These are phyloP conservation scores for Trichoderma reesei DNA, from an alignment of 495 filamentous ascomycete genomes.

Conservation along the genomic window DNA sequence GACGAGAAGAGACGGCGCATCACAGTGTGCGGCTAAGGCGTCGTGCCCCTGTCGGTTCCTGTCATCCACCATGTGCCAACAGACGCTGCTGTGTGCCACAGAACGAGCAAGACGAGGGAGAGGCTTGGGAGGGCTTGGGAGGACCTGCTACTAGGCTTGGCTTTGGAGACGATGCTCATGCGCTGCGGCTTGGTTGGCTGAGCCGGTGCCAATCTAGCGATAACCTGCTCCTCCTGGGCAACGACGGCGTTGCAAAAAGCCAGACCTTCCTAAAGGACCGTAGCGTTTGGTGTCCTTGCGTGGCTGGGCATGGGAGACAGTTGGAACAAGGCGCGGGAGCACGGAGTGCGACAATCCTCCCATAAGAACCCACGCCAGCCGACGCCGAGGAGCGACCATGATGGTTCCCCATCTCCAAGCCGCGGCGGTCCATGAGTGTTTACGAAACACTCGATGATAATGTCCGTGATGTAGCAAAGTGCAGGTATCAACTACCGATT, in stretches of 20 bases:
- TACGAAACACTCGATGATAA: no score
- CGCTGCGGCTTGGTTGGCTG: not conserved
- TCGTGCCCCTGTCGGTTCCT: not conserved
- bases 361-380: not conserved
- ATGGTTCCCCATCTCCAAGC: no score
- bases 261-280: not conserved
- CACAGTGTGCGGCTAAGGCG: not conserved
- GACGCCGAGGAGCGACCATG: no score
- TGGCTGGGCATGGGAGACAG: not conserved
- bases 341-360: not conserved
- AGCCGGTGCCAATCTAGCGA: not conserved
- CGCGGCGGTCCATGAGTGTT: no score
- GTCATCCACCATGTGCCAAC: slow-evolving; percentile 5
- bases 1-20: not conserved
- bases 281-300: not conserved
- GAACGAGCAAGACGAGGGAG: not conserved
- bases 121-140: not conserved
- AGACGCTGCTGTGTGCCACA: not conserved
- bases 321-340: not conserved
- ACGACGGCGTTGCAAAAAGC: not conserved
- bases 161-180: no score
- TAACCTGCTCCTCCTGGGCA: not conserved
- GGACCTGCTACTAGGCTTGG: no score
- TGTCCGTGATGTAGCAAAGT: no score
- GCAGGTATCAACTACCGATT: no score